phyloP scores from a whole-genome alignment of 2,329 filamentous ascomycete species.

The Penicillium sp. region DNA sequence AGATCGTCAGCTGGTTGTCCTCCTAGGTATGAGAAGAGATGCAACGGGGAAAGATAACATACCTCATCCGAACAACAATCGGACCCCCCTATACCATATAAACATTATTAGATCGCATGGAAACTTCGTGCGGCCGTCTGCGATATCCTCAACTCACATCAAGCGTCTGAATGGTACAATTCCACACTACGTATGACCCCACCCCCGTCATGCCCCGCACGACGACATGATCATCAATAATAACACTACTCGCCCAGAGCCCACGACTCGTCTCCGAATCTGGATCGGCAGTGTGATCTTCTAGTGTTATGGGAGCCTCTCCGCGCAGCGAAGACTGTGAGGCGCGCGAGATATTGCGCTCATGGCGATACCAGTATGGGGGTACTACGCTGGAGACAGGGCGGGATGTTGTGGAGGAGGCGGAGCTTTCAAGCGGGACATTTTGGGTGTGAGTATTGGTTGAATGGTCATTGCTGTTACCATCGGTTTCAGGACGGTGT shows the following conservation, averaged over 20 bases:
- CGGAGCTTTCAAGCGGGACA: slow-evolving; percentile 10
- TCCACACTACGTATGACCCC: slow-evolving; percentile 96
- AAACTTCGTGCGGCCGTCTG: background rate
- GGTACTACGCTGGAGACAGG: slow-evolving; percentile 39
- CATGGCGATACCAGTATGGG: slow-evolving; percentile 48
- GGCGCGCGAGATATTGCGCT: slow-evolving; percentile 41
- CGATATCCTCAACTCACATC: slow-evolving; percentile 56
- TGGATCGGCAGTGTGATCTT: slow-evolving; percentile 63
- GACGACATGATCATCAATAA: slow-evolving; percentile 62
- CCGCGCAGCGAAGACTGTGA: slow-evolving; percentile 41
- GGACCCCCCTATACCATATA: slow-evolving; percentile 49
- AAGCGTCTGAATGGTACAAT: slow-evolving; percentile 81
- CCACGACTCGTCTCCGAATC: slow-evolving; percentile 56
- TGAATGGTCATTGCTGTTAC: background rate
- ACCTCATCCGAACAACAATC: slow-evolving; percentile 62
- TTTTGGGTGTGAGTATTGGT: slow-evolving; percentile 6
- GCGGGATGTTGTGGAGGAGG: slow-evolving; percentile 15
- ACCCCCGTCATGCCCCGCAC: slow-evolving; percentile 59
- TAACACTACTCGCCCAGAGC: slow-evolving; percentile 62
- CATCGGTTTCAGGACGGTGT: background rate
- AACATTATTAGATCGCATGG: background rate
- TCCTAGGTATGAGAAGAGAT: too few species aligned
- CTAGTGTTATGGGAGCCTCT: slow-evolving; percentile 56
- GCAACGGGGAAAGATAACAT: slow-evolving; percentile 5
- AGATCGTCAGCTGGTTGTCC: slow-evolving; percentile 4